Conservation (phyloP, 2,329 filamentous ascomycete species). For the Epichloe scottii region DNA sequence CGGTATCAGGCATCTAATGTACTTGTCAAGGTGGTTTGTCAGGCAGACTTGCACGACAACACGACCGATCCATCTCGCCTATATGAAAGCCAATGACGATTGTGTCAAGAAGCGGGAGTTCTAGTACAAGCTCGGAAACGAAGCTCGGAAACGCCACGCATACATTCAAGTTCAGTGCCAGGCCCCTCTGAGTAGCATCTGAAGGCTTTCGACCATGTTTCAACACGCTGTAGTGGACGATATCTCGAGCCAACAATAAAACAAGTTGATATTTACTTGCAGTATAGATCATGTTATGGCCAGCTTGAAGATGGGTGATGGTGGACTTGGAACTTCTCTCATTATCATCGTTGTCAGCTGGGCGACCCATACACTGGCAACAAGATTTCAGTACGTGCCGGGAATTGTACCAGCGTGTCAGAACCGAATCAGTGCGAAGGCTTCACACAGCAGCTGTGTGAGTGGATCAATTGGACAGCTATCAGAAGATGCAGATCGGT, state of each 20-base stretch:
- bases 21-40: not conserved
- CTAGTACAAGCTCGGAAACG: not conserved
- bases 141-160: not conserved
- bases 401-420: not conserved
- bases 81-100: too few relatives aligned
- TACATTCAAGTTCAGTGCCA: not conserved
- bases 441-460: not conserved
- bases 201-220: too few relatives aligned
- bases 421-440: not conserved
- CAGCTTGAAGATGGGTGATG: too few relatives aligned
- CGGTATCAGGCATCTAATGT: not conserved
- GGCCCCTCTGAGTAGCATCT: too few relatives aligned
- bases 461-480: not conserved
- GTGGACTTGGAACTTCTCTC: too few relatives aligned
- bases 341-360: too few relatives aligned
- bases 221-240: not conserved
- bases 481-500: not conserved
- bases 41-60: too few relatives aligned
- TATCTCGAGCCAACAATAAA: too few relatives aligned
- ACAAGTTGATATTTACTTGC: too few relatives aligned
- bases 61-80: too few relatives aligned
- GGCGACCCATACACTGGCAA: too few relatives aligned
- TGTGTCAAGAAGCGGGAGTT: not conserved
- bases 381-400: not conserved
- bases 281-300: too few relatives aligned